Base-by-base conservation (phyloP, 495 filamentous ascomycete genomes). In the Lichenothelia convexa region DNA sequence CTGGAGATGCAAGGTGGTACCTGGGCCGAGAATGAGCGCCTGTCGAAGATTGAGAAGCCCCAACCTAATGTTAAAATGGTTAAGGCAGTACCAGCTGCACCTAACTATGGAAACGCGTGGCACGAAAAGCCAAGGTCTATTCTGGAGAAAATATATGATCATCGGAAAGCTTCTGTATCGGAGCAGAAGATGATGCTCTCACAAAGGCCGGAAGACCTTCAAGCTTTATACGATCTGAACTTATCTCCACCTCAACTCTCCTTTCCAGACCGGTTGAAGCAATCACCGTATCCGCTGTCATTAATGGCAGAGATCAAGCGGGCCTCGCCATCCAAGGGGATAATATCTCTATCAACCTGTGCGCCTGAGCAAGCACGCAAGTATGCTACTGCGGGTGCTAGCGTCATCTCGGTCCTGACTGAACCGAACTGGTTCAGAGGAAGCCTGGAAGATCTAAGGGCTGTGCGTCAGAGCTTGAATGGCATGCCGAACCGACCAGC, bases 371-470 rank as follows among this genome's bases (percentile, higher is more conserved):
- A 99, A 59, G 89, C 89, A 30, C 72, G 79, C 36, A 79, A 75
- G 43, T 99, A 97, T 53, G 91, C 91, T 9, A 68, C 85, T 5
- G 85, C 91, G 11, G 91, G 89, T 16, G 91, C 89, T 18, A 93
- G 87, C 45, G 79, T 91, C 20, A 95, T 97, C 46, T 94, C 86
- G 8, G 91, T 99, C 9, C 71, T 99, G 36, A 99, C 89, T 0
- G 89, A 99, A 57, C 89, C 89, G 0, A 78, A 94, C 46, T 99
- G 85, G 85, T 99, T 99, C 62, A 95, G 94, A 57, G 89, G 89
- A 20, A 86, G 78, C 44, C 82, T 95, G 35, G 89, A 99, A 36
- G 89, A 99, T 52, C 62, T 99, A 23, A 75, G 83, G 31, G 71
- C 77, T 36, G 89, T 93, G 19, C 74, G 89, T 9, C 81, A 85